Conservation (phyloP, 768 basidiomycete genomes). For the Naganishia vishniacii region DNA sequence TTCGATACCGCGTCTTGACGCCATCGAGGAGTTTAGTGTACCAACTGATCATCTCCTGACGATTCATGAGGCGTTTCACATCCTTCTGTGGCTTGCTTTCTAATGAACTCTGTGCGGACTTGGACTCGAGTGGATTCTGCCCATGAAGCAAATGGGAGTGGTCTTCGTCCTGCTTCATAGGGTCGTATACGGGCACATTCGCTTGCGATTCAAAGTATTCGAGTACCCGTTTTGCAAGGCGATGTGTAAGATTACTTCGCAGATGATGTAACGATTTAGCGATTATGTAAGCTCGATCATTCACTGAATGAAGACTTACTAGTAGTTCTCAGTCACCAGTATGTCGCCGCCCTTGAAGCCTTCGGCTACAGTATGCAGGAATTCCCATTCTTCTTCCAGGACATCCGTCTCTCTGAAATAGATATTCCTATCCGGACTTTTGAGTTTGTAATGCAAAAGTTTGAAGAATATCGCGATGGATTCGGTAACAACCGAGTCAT, state of each 20-base stretch:
- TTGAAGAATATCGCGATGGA: constrained; percentile 85
- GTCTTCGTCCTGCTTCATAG: constrained; percentile 7
- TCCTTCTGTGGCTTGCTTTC: constrained; percentile 13
- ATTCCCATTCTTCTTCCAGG: constrained; percentile 93
- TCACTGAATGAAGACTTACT: constrained; percentile 55
- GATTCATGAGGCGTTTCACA: constrained; percentile 58
- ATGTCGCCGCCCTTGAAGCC: constrained; percentile 79
- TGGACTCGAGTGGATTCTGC: too few relatives aligned
- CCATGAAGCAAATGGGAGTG: constrained; percentile 1
- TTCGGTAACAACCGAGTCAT: constrained; percentile 81
- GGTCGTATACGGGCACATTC: constrained; percentile 50
- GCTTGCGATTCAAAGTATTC: constrained; percentile 95
- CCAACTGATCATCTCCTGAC: constrained; percentile 78
- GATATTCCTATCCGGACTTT: constrained; percentile 81
- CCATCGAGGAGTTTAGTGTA: constrained; percentile 89
- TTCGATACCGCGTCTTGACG: constrained; percentile 83
- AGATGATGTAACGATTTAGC: neutral
- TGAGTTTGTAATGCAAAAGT: constrained; percentile 90
- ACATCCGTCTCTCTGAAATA: constrained; percentile 98
- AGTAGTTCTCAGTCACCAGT: constrained; percentile 89
- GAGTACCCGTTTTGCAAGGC: constrained; percentile 82
- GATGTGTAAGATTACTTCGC: constrained; percentile 78
- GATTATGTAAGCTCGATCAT: neutral
- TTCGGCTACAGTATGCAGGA: constrained; percentile 85
- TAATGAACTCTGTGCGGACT: too few relatives aligned